Percentiles rank a stretch among this genome's conserved stretches.
These are phyloP conservation scores for Coffea eugenioides DNA, from an alignment of 257 asterid species.

Conservation along the genomic window DNA sequence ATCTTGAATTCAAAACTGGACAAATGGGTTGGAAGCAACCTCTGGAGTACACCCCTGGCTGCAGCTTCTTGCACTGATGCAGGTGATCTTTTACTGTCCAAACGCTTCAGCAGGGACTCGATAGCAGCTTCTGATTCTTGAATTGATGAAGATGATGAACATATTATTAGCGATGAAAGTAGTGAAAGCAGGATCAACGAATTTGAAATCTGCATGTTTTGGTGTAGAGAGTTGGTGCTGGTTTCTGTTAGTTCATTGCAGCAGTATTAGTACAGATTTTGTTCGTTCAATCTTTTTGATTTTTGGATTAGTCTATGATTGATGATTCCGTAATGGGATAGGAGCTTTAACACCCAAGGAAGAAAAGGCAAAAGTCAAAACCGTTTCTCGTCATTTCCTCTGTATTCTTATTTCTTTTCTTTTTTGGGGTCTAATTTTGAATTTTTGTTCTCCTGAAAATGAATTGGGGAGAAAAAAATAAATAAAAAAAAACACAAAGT, in stretches of 20 bases:
- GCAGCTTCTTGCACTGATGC: conserved; percentile 68
- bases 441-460: not conserved
- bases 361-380: not conserved
- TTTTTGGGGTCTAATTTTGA: no score
- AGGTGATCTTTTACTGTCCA: conserved; percentile 51
- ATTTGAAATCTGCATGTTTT: conserved; percentile 21
- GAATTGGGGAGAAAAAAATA: no score
- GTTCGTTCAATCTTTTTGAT: not conserved
- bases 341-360: not conserved
- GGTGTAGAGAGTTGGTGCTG: conserved; percentile 19
- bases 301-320: not conserved
- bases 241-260: not conserved
- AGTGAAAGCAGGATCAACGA: conserved; percentile 24
- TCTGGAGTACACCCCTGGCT: conserved; percentile 72
- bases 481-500: not conserved
- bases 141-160: conserved; percentile 28
- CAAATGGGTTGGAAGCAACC: conserved; percentile 82
- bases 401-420: not conserved
- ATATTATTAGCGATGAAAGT: conserved; percentile 15
- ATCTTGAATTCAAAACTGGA: conserved; percentile 59
- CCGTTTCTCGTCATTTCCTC: not conserved
- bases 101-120: conserved; percentile 46
- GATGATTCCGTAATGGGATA: not conserved
- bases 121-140: conserved; percentile 55
- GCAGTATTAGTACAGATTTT: not conserved